phyloP scores from a whole-genome alignment of 2,329 filamentous ascomycete species.

The Aaosphaeria arxii region DNA sequence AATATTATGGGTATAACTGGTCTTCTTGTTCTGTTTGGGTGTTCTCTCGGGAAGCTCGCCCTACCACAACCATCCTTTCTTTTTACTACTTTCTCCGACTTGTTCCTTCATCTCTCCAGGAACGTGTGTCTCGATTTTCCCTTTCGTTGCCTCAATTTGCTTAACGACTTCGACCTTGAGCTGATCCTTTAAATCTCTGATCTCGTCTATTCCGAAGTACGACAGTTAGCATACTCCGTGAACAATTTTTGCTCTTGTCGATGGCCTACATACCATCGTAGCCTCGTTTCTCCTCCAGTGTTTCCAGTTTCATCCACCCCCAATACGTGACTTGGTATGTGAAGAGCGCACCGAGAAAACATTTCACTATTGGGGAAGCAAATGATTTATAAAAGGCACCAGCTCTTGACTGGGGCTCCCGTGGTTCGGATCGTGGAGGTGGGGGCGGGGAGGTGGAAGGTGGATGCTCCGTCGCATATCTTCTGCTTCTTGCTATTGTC shows the following conservation, averaged over 20 bases:
- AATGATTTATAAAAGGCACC: slow-evolving; percentile 72
- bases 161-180: slow-evolving; percentile 5
- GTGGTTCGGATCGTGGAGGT: slow-evolving; percentile 7
- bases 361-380: slow-evolving; percentile 69
- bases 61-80: background rate
- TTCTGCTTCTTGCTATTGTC: background rate
- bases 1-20: too few relatives aligned
- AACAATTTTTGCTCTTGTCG: background rate
- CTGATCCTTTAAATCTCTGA: slow-evolving; percentile 13
- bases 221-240: slow-evolving; percentile 4
- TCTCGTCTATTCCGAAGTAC: slow-evolving; percentile 9
- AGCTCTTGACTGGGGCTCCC: slow-evolving; percentile 1
- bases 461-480: slow-evolving; percentile 11
- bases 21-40: too few relatives aligned
- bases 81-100: background rate
- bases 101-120: background rate
- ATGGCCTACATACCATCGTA: slow-evolving; percentile 49
- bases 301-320: slow-evolving; percentile 71
- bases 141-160: slow-evolving; percentile 4
- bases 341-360: slow-evolving; percentile 70
- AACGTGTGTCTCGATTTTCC: background rate
- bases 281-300: slow-evolving; percentile 62
- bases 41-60: background rate
- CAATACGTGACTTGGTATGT: slow-evolving; percentile 78
- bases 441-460: slow-evolving; percentile 3